Conservation (phyloP, 73 alveolate genomes). For the Diophrys sp. region DNA sequence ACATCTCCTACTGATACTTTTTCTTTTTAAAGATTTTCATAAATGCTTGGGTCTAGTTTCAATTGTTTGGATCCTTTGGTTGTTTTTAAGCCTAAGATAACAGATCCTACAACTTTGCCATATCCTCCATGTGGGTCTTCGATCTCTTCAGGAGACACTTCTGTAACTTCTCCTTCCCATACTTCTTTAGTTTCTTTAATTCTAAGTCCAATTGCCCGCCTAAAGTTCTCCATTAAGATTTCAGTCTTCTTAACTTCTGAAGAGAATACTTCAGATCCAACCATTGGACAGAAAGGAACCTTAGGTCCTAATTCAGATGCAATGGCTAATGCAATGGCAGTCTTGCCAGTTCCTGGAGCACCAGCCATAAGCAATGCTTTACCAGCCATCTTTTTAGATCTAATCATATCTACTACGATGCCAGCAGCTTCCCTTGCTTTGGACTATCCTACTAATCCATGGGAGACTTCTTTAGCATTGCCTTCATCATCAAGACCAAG, state of each 20-base stretch:
- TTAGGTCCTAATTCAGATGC: conserved; percentile 99
- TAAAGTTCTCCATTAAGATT: conserved; percentile 99
- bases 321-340: conserved; percentile 98
- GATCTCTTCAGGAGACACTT: conserved; percentile 97
- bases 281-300: conserved; percentile 99
- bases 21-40: conserved; percentile 98
- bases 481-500: conserved; percentile 97
- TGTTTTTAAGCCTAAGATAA: conserved; percentile 88
- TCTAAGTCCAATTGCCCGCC: conserved; percentile 98
- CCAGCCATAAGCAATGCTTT: conserved; percentile 98
- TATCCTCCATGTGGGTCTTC: conserved; percentile 95
- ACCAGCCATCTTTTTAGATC: conserved; percentile 99
- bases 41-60: conserved; percentile 98
- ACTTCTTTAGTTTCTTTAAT: conserved; percentile 99
- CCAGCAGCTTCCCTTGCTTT: conserved; percentile 99
- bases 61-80: conserved; percentile 97
- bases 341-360: conserved; percentile 99
- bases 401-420: conserved; percentile 97
- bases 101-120: conserved; percentile 93
- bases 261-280: conserved; percentile 99
- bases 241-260: conserved; percentile 99
- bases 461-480: conserved; percentile 75
- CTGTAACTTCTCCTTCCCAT: conserved; percentile 99
- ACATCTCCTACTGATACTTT: conserved; percentile 99
- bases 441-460: conserved; percentile 97